Percentiles rank a stretch among this genome's conserved stretches.
Evolutionary conservation across 306 rosid genomes (phyloP).

Genomic region (Hippophae gyantsensis): DNA sequence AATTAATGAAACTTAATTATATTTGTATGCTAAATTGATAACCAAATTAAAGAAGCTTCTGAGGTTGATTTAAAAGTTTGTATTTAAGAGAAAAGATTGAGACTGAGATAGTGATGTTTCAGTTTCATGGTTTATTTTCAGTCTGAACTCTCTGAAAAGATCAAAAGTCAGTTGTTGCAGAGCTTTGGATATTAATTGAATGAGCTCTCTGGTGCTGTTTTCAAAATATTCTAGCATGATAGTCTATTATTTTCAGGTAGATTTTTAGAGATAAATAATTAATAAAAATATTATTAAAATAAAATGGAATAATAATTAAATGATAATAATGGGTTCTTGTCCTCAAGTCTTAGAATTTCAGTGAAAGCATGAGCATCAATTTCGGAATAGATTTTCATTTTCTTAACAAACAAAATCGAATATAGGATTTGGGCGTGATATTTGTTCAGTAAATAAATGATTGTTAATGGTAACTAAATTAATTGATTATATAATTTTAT

Average conservation of each 20-base stretch:
- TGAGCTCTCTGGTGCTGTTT: slow-evolving; percentile 10
- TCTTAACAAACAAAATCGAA: slow-evolving; percentile 52
- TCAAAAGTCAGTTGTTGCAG: slow-evolving; percentile 34
- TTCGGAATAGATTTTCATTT: slow-evolving; percentile 43
- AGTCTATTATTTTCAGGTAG: slow-evolving; percentile 36
- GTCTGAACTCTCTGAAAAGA: slow-evolving; percentile 47
- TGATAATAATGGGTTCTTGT: slow-evolving; percentile 13
- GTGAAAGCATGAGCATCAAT: slow-evolving; percentile 46
- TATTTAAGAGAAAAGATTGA: slow-evolving; percentile 4
- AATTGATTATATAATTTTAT: too few species aligned
- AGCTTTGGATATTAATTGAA: slow-evolving; percentile 27
- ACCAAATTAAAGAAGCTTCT: slow-evolving; percentile 30
- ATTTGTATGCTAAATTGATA: slow-evolving; percentile 24
- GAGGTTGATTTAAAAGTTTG: slow-evolving; percentile 1
- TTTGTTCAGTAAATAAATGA: slow-evolving; percentile 38
- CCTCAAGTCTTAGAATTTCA: slow-evolving; percentile 39
- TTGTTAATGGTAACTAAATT: background rate
- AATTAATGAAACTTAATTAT: slow-evolving; percentile 32
- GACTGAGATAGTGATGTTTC: slow-evolving; percentile 48
- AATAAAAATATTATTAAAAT: slow-evolving; percentile 18
- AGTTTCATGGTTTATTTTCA: slow-evolving; percentile 49
- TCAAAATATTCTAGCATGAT: slow-evolving; percentile 39
- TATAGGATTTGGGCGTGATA: slow-evolving; percentile 71
- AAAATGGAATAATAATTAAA: slow-evolving; percentile 16
- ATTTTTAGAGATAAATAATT: slow-evolving; percentile 28